phyloP scores from a whole-genome alignment of 805 yeast species.

The Komagataella kurtzmanii region DNA sequence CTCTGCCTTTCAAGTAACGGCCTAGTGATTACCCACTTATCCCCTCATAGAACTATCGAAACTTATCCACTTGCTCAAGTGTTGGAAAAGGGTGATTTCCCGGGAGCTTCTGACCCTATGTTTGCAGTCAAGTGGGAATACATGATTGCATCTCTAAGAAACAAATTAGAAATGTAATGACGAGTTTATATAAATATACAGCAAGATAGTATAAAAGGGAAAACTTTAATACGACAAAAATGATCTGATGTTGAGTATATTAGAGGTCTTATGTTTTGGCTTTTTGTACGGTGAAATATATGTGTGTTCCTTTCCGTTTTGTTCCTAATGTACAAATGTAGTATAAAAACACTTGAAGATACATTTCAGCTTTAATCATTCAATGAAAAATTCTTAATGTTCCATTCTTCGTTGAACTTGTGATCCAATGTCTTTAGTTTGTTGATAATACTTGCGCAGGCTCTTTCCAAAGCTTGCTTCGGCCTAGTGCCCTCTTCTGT shows the following conservation, averaged over 20 bases:
- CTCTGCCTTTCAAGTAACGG: slow-evolving; percentile 70
- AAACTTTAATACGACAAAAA: not conserved
- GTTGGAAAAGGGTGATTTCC: slow-evolving; percentile 27
- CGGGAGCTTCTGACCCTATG: slow-evolving; percentile 27
- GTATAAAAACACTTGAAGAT: not conserved
- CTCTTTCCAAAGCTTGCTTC: slow-evolving; percentile 77
- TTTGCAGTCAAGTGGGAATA: slow-evolving; percentile 35
- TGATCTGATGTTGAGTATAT: not conserved
- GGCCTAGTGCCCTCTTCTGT: slow-evolving; percentile 94
- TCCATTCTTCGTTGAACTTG: slow-evolving; percentile 88
- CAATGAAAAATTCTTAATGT: slow-evolving; percentile 48
- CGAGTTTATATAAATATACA: not conserved
- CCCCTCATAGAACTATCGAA: slow-evolving; percentile 60
- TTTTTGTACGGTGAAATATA: slow-evolving; percentile 10
- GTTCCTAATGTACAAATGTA: not conserved
- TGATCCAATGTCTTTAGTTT: slow-evolving; percentile 64
- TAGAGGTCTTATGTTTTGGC: not conserved
- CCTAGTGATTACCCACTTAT: slow-evolving; percentile 63
- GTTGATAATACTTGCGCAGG: slow-evolving; percentile 72
- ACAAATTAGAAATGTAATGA: slow-evolving; percentile 8
- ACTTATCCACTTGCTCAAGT: slow-evolving; percentile 44
- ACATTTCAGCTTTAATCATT: not conserved
- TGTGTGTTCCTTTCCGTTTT: not conserved
- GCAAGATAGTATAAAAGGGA: not conserved
- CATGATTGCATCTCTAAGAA: slow-evolving; percentile 33